These are phyloP conservation scores for Herpetomonas samuelpessoai DNA, from an alignment of 208 protist genomes.

Conservation along the genomic window DNA sequence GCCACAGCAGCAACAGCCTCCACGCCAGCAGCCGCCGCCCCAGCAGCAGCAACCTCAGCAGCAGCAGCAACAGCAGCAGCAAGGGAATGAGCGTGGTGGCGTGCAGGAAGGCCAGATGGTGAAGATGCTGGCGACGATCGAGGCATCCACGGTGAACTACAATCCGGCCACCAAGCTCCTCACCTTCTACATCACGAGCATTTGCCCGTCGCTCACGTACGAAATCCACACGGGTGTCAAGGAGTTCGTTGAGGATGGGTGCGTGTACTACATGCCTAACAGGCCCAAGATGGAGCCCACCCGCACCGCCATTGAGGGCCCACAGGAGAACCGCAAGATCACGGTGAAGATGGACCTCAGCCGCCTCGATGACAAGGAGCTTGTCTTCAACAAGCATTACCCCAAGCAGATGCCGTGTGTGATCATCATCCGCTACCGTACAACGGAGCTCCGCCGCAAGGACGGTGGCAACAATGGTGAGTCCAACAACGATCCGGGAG, in stretches of 20 bases:
- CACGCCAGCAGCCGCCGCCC: conserved; percentile 13
- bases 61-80: conserved; percentile 18
- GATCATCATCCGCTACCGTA: conserved; percentile 83
- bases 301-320: conserved; percentile 59
- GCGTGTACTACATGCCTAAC: conserved; percentile 84
- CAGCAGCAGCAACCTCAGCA: conserved; percentile 19
- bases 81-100: conserved; percentile 20
- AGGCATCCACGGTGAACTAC: conserved; percentile 80
- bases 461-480: conserved; percentile 21
- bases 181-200: conserved; percentile 76
- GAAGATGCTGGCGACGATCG: conserved; percentile 89
- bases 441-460: conserved; percentile 58
- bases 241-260: conserved; percentile 69
- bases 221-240: conserved; percentile 92
- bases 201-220: conserved; percentile 69
- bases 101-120: conserved; percentile 92
- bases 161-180: conserved; percentile 59
- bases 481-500: conserved; percentile 19
- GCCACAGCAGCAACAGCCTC: not conserved
- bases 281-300: conserved; percentile 87
- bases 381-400: conserved; percentile 86
- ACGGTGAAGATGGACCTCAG: conserved; percentile 72
- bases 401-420: conserved; percentile 90
- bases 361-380: conserved; percentile 80
- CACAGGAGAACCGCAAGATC: conserved; percentile 74